These are phyloP conservation scores for Dacryopinax spathularia DNA, from an alignment of 768 basidiomycete species.

Conservation along the genomic window DNA sequence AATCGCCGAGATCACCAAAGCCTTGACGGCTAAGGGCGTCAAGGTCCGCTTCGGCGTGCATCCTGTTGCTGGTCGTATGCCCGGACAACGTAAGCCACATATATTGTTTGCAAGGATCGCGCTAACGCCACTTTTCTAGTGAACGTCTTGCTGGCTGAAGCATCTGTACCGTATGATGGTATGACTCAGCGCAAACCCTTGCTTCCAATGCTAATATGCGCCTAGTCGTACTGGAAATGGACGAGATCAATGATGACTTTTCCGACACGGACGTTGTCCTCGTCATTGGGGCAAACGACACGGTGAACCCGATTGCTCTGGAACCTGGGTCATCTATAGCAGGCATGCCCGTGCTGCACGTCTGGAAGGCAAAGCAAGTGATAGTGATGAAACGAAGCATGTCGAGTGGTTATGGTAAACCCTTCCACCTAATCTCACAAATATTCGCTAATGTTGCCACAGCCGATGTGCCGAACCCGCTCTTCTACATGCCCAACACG, in stretches of 20 bases:
- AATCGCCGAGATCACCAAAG: slow-evolving; percentile 56
- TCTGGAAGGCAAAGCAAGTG: slow-evolving; percentile 87
- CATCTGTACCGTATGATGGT: slow-evolving; percentile 83
- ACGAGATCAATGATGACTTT: slow-evolving; percentile 89
- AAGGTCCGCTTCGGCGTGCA: slow-evolving; percentile 45
- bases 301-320: slow-evolving; percentile 79
- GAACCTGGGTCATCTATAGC: slow-evolving; percentile 79
- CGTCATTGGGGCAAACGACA: slow-evolving; percentile 85
- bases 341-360: slow-evolving; percentile 84
- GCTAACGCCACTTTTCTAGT: neutral
- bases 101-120: neutral
- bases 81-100: slow-evolving; percentile 49
- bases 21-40: slow-evolving; percentile 57
- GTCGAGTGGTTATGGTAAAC: slow-evolving; percentile 70
- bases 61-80: slow-evolving; percentile 86
- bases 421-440: neutral
- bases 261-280: slow-evolving; percentile 76
- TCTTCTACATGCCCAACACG: slow-evolving; percentile 84
- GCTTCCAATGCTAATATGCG: neutral
- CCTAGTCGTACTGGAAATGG: slow-evolving; percentile 80
- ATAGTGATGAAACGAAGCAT: slow-evolving; percentile 88
- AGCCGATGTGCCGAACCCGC: slow-evolving; percentile 86
- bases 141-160: slow-evolving; percentile 82
- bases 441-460: slow-evolving; percentile 9
- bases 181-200: slow-evolving; percentile 18